Percentiles rank a stretch among this genome's conserved stretches.
Evolutionary conservation across 148 eudicot genomes (phyloP).

Genomic region (Hydrangea macrophylla): DNA sequence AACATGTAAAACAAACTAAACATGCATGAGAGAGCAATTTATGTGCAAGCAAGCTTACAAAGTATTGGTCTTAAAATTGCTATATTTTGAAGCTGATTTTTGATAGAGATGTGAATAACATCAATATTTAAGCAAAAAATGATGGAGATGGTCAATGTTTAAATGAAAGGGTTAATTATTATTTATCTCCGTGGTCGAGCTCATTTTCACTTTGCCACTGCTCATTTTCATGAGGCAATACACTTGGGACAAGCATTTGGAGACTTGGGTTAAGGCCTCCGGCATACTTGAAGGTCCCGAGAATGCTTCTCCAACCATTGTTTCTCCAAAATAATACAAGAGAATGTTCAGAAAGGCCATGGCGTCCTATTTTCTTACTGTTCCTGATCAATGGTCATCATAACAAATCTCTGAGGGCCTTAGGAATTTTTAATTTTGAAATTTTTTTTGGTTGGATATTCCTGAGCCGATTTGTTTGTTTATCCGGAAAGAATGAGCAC

Average conservation of each 20-base stretch:
- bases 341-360: slow-evolving; percentile 90
- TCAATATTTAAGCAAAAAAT: too few species aligned
- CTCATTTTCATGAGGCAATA: slow-evolving; percentile 91
- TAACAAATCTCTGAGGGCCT: slow-evolving; percentile 30
- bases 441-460: too few species aligned
- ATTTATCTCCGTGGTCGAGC: too few species aligned
- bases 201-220: too few species aligned
- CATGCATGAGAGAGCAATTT: too few species aligned
- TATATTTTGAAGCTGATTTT: too few species aligned
- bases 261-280: slow-evolving; percentile 99
- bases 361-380: slow-evolving; percentile 88
- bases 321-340: slow-evolving; percentile 94
- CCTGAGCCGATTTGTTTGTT: not conserved
- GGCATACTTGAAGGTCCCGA: slow-evolving; percentile 91
- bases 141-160: too few species aligned
- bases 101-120: too few species aligned
- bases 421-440: slow-evolving; percentile 2
- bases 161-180: too few species aligned
- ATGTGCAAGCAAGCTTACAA: too few species aligned
- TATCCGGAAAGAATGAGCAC: not conserved
- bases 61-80: too few species aligned
- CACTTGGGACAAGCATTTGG: slow-evolving; percentile 98
- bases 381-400: slow-evolving; percentile 90
- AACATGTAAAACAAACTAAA: too few species aligned
- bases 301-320: slow-evolving; percentile 81